Evolutionary conservation across 73 alveolate genomes (phyloP), one percentile per base, ranked within the genome.

Genomic region (Blepharisma stoltei): DNA sequence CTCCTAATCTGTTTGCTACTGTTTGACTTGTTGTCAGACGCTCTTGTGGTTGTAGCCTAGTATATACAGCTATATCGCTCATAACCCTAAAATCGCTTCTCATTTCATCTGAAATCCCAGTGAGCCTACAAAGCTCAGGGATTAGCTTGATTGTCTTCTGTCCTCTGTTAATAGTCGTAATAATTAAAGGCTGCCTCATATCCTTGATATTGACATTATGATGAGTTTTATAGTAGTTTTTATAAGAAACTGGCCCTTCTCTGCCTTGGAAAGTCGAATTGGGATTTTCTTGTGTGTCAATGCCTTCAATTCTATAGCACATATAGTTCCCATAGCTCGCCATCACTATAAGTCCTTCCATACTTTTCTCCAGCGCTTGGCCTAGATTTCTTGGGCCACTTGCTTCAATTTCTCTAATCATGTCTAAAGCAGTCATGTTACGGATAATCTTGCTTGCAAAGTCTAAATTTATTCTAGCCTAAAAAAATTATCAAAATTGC

Each of bases 51-150:
- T 83, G 83, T 45, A 79, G 70, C 55, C 84, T 82, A 21, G 96
- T 90, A 54, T 75, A 77, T 9, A 38, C 76, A 47, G 94, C 94
- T 27, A 94, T 83, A n/a, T 84, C 92, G 60, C 89, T 92, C 97
- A 94, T 94, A 37, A 83, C 78, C 55, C 87, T 83, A 75, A 88
- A 85, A 78, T 94, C 90, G 27, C 81, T 83, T 83, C 93, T 92
- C 93, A 92, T 76, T 6, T 94, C 92, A 54, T 94, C 98, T 1
- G 97, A 88, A 65, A 91, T 80, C 11, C 98, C 98, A 7, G 98
- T 94, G 87, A 94, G 84, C 38, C 76, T 67, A 67, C 97, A 93
- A 32, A 94, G 83, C 76, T 92, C 97, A 20, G 98, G 98, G 7
- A 94, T 83, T 50, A 94, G 89, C 21, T 50, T 50, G 0, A 18